Evolutionary conservation across 345 rosid species (phyloP).

Genomic region (Sisymbrium altissimum): DNA sequence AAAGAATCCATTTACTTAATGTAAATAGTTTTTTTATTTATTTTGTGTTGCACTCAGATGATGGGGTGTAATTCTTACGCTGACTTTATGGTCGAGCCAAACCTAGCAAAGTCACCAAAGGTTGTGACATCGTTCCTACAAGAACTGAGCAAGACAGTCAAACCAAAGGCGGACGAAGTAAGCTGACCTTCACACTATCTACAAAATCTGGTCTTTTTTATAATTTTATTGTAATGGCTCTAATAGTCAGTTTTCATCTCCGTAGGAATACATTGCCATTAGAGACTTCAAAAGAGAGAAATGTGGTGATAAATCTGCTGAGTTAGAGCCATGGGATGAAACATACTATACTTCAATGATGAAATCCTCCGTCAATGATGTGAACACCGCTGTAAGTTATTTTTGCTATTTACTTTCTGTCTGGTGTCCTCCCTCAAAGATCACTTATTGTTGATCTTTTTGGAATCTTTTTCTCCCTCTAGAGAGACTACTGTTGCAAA

Average conservation of each 20-base stretch:
- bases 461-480: neutral
- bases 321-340: slow-evolving; percentile 97
- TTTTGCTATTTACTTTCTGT: neutral
- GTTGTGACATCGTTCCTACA: slow-evolving; percentile 71
- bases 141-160: slow-evolving; percentile 75
- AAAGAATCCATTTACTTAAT: neutral
- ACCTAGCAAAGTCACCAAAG: slow-evolving; percentile 79
- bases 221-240: neutral
- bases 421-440: neutral
- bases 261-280: slow-evolving; percentile 67
- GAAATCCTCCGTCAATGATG: slow-evolving; percentile 70
- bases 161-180: slow-evolving; percentile 81
- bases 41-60: slow-evolving; percentile 45
- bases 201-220: neutral
- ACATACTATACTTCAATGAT: slow-evolving; percentile 73
- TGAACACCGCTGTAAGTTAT: slow-evolving; percentile 73
- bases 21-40: neutral
- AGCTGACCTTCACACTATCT: neutral
- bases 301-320: slow-evolving; percentile 47
- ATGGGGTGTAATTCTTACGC: slow-evolving; percentile 73
- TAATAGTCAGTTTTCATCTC: slow-evolving; percentile 18
- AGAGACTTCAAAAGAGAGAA: slow-evolving; percentile 59
- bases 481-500: neutral
- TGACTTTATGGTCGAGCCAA: slow-evolving; percentile 63
- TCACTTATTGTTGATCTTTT: neutral